A percentile compares a stretch with the other conserved stretches of the same genome.
phyloP scores from a whole-genome alignment of 2,329 filamentous ascomycete species.

The Trichoderma asperellum region DNA sequence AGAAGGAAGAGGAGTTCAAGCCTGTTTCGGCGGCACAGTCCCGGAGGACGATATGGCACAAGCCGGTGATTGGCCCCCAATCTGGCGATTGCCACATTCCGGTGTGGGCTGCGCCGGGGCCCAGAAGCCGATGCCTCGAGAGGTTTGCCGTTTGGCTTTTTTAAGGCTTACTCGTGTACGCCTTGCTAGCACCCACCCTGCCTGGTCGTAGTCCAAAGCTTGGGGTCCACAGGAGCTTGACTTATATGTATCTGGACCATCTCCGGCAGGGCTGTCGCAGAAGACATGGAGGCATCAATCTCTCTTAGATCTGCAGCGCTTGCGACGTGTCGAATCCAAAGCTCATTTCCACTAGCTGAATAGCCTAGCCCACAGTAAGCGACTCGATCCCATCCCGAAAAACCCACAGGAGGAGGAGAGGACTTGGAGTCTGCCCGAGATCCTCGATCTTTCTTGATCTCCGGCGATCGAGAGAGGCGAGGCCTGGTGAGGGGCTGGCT shows the following conservation, averaged over 20 bases:
- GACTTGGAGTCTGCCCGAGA: not conserved
- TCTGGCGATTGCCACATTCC: slow-evolving; percentile 16
- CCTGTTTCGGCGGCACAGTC: not conserved
- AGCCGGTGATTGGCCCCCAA: slow-evolving; percentile 13
- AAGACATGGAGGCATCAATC: not conserved
- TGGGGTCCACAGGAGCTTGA: slow-evolving; percentile 25
- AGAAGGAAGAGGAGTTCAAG: not conserved
- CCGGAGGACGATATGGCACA: slow-evolving; percentile 17
- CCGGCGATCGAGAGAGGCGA: slow-evolving; percentile 16
- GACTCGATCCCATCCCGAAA: not conserved
- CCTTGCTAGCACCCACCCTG: slow-evolving; percentile 9
- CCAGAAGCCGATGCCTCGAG: not conserved
- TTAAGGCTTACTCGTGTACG: slow-evolving; percentile 20
- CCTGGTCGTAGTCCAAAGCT: slow-evolving; percentile 3
- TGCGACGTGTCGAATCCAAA: not conserved
- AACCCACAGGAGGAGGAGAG: not conserved
- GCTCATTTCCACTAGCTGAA: not conserved
- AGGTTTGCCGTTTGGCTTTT: not conserved
- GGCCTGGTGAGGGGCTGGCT: slow-evolving; percentile 18
- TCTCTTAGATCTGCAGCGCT: not conserved
- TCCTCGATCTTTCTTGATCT: slow-evolving; percentile 16
- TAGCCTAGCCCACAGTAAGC: not conserved
- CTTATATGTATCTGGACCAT: slow-evolving; percentile 21
- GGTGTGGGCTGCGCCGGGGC: not conserved
- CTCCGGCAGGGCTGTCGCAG: slow-evolving; percentile 5